Base-by-base conservation (phyloP, 202 grass and related monocot genomes). In the Setaria italica region DNA sequence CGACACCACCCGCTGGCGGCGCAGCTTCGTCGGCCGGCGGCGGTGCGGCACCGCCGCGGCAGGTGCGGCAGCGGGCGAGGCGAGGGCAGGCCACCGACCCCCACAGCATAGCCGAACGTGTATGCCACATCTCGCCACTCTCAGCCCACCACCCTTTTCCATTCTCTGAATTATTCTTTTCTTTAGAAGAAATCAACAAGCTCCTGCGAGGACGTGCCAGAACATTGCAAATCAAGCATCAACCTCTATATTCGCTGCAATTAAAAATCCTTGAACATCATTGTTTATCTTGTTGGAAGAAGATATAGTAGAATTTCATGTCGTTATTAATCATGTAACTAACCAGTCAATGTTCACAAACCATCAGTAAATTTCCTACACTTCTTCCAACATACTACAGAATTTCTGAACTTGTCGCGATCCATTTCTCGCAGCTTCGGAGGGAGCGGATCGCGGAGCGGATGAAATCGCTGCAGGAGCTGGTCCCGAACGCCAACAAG, bases 51-150 rank as follows among this genome's bases (percentile, higher is more conserved):
- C 91, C 91, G 2, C 93, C 91, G 67, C 88, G 93, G 90, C 91
- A 94, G 85, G 92, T 92, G 87, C 90, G 92, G 20, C 72, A 91
- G 66, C 76, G 93, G 51, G 96, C 96, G 50, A 87, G 91, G 70
- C 76, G 96, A 88, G 96, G 96, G 32, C 96, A 99, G 57, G 93
- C 96, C 45, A 99, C 96, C 7, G 96, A 99, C 70, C 96, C 93
- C 25, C 96, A 99, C 88, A 99, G 96, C 90, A 99, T 99, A 29
- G 96, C 96, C 11, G 96, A 99, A 94, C 87, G 96, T 80, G 96
- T 99, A 94, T 25, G 80, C 78, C 33, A 77, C 55, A 42, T 59
- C 32, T 41, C 43, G 29, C 33, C 84, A 74, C 80, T 59, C 55
- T 0, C 45, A 10, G 6, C 17, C 33, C 4, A 57, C 74, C 64